Conservation (phyloP, 495 filamentous ascomycete species). For the Echria macrotheca region DNA sequence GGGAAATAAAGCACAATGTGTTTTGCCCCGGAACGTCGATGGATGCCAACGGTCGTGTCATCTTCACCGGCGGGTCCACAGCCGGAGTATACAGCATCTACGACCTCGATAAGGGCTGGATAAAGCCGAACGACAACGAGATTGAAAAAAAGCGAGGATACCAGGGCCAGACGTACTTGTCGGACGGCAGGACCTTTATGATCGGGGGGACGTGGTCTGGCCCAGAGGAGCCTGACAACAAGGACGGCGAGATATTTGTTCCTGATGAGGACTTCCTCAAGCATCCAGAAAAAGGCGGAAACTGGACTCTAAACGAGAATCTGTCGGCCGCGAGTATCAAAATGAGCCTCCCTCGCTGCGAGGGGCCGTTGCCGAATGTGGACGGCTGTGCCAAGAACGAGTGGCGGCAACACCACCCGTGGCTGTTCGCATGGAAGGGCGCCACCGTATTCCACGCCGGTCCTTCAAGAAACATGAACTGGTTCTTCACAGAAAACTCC, state of each 20-base stretch:
- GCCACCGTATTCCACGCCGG: slow-evolving; percentile 54
- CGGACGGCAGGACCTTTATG: slow-evolving; percentile 53
- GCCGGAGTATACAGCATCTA: neutral
- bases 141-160: slow-evolving; percentile 51
- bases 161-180: slow-evolving; percentile 45
- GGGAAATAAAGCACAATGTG: slow-evolving; percentile 48
- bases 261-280: too few relatives aligned
- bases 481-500: slow-evolving; percentile 34
- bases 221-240: slow-evolving; percentile 29
- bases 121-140: slow-evolving; percentile 25
- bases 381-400: slow-evolving; percentile 23
- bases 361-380: neutral
- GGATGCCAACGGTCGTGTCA: slow-evolving; percentile 43
- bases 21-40: slow-evolving; percentile 58
- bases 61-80: slow-evolving; percentile 42
- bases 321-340: neutral
- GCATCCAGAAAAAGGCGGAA: too few relatives aligned
- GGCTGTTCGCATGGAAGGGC: slow-evolving; percentile 58
- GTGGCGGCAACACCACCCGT: slow-evolving; percentile 36
- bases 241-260: slow-evolving; percentile 12
- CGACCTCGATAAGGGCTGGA: slow-evolving; percentile 4
- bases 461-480: slow-evolving; percentile 52
- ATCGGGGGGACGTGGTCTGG: slow-evolving; percentile 57
- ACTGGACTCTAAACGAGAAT: slow-evolving; percentile 6
- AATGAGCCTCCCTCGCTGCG: neutral